Percentiles rank a stretch among this genome's conserved stretches.
phyloP scores from a whole-genome alignment of 202 grass and related monocot species.

The Bolboschoenoplectus hybrid region DNA sequence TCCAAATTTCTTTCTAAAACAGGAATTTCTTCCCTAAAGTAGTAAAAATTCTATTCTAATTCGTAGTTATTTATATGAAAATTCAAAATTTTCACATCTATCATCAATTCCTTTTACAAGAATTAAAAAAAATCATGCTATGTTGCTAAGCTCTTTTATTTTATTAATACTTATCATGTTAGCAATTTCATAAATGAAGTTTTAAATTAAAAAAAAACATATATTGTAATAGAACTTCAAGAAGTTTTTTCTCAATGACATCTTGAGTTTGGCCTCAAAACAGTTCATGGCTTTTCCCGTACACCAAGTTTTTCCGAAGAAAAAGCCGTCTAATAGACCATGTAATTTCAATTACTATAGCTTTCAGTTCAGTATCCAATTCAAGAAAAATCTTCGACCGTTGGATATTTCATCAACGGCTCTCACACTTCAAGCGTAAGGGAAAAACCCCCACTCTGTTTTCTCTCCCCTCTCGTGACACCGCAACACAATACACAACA shows the following conservation, averaged over 20 bases:
- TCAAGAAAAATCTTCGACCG: not conserved
- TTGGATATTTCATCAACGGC: constrained; percentile 34
- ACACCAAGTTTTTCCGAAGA: constrained; percentile 2
- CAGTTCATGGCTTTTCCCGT: not conserved
- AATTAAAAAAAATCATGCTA: too few species aligned
- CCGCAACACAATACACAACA: not conserved
- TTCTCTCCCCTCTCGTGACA: not conserved
- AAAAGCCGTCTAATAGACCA: not conserved
- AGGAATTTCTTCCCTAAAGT: not conserved
- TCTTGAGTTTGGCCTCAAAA: not conserved
- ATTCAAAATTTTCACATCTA: not conserved
- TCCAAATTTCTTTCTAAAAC: not conserved
- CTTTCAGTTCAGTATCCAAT: not conserved
- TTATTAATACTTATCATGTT: not conserved
- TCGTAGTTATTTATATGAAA: not conserved
- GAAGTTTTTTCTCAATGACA: too few species aligned
- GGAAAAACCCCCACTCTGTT: not conserved
- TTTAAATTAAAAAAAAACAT: too few species aligned
- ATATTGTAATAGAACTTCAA: not conserved
- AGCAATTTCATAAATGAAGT: not conserved
- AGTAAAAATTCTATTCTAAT: not conserved
- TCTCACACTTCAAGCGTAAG: not conserved
- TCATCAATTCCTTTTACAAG: too few species aligned
- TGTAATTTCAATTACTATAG: not conserved
- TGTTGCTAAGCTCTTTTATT: not conserved